phyloP scores from a whole-genome alignment of 177 flowering plant genomes.

The Vitis hybrid region DNA sequence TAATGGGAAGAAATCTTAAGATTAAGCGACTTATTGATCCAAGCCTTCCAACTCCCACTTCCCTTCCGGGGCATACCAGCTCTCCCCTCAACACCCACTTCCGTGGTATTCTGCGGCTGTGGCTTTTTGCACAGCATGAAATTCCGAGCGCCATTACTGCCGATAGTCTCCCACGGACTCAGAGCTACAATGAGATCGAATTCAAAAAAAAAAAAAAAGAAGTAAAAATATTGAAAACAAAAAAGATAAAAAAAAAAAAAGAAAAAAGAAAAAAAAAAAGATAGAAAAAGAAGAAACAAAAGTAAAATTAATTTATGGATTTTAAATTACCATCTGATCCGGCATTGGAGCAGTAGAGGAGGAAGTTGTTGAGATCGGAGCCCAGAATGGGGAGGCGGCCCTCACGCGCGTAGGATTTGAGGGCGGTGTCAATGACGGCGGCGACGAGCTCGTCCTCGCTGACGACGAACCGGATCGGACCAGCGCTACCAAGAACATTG shows the following conservation, averaged over 20 bases:
- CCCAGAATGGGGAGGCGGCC: conserved; percentile 80
- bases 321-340: conserved; percentile 50
- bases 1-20: conserved; percentile 55
- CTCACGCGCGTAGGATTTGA: conserved; percentile 72
- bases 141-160: conserved; percentile 52
- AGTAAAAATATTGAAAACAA: not conserved
- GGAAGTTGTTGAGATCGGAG: conserved; percentile 53
- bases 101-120: conserved; percentile 18
- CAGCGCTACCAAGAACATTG: conserved; percentile 77
- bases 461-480: conserved; percentile 76
- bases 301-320: not conserved
- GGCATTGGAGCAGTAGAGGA: conserved; percentile 57
- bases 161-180: conserved; percentile 65
- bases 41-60: conserved; percentile 57
- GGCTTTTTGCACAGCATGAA: conserved; percentile 75
- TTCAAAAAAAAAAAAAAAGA: not conserved
- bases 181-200: conserved; percentile 43
- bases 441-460: conserved; percentile 65
- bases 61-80: conserved; percentile 30
- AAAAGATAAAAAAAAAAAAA: not conserved
- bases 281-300: not conserved
- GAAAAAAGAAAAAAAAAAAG: not conserved
- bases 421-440: conserved; percentile 56
- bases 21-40: conserved; percentile 65
- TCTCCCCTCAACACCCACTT: conserved; percentile 8